These are phyloP conservation scores for Daldinia vernicosa DNA, from an alignment of 495 filamentous ascomycete species.

Conservation along the genomic window DNA sequence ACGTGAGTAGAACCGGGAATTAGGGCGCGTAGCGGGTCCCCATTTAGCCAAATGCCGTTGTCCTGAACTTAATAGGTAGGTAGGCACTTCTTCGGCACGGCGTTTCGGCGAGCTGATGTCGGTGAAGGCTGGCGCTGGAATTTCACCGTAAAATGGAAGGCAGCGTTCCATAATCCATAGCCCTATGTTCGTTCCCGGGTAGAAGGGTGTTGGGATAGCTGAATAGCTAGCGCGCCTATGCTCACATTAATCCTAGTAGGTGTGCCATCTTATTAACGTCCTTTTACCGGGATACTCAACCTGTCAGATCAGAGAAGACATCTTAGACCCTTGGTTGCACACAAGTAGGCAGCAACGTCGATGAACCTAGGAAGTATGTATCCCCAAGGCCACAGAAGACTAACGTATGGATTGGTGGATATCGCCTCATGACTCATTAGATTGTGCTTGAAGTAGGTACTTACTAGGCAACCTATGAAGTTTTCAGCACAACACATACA, in stretches of 20 bases:
- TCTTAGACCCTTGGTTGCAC: not conserved
- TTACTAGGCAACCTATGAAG: not conserved
- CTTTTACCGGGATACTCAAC: not conserved
- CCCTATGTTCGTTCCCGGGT: not conserved
- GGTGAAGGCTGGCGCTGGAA: not conserved
- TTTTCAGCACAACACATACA: not conserved
- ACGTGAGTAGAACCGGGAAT: not conserved
- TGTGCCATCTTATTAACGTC: not conserved
- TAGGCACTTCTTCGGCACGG: not conserved
- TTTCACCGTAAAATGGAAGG: not conserved
- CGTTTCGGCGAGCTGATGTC: not conserved
- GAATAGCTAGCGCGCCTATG: too few relatives aligned
- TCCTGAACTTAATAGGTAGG: not conserved
- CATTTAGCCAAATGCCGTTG: not conserved
- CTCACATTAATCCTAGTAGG: too few relatives aligned
- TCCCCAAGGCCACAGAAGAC: not conserved
- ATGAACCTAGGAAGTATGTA: conserved; percentile 1
- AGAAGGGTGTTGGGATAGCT: too few relatives aligned
- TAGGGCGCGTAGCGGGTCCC: not conserved
- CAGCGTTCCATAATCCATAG: not conserved
- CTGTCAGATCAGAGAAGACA: not conserved
- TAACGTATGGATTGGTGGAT: not conserved
- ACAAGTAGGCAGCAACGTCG: not conserved
- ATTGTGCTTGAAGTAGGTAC: not conserved
- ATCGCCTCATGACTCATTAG: not conserved